Evolutionary conservation across 768 basidiomycete species (phyloP).

Genomic region (Mycena metata): DNA sequence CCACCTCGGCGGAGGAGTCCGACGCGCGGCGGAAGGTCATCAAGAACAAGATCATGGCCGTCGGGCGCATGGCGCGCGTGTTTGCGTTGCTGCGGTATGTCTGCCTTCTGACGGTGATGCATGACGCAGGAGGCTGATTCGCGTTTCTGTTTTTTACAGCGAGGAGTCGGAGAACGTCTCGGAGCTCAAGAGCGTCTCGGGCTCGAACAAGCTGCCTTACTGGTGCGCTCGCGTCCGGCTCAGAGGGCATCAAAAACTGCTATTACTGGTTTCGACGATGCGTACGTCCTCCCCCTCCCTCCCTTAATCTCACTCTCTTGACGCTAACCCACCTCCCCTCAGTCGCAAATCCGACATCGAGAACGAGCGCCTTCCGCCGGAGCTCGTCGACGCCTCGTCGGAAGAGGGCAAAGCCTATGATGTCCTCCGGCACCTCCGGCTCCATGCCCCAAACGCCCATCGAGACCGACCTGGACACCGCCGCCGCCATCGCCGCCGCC

Average conservation of each 20-base stretch:
- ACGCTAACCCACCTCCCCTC: conserved; percentile 6
- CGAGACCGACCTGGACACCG: conserved; percentile 59
- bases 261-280: conserved; percentile 94
- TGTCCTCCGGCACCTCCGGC: conserved; percentile 62
- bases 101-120: not conserved
- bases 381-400: conserved; percentile 86
- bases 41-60: conserved; percentile 98
- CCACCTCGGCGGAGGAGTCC: conserved; percentile 61
- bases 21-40: conserved; percentile 89
- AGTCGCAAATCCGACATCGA: conserved; percentile 98
- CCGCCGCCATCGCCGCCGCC: conserved; percentile 56
- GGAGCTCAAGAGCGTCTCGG: conserved; percentile 92
- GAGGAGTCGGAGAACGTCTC: conserved; percentile 99
- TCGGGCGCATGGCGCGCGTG: conserved; percentile 96
- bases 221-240: conserved; percentile 89
- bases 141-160: conserved; percentile 55
- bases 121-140: not conserved
- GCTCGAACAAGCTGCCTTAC: conserved; percentile 81
- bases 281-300: conserved; percentile 81
- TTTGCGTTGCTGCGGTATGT: conserved; percentile 94
- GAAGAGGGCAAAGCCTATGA: conserved; percentile 77
- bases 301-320: no score
- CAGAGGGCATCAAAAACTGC: conserved; percentile 96
- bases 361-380: conserved; percentile 96
- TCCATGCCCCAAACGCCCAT: conserved; percentile 55